Percentiles rank a stretch among this genome's conserved stretches.
Evolutionary conservation across 2,329 filamentous ascomycete genomes (phyloP).

Genomic region (Fusarium citri): DNA sequence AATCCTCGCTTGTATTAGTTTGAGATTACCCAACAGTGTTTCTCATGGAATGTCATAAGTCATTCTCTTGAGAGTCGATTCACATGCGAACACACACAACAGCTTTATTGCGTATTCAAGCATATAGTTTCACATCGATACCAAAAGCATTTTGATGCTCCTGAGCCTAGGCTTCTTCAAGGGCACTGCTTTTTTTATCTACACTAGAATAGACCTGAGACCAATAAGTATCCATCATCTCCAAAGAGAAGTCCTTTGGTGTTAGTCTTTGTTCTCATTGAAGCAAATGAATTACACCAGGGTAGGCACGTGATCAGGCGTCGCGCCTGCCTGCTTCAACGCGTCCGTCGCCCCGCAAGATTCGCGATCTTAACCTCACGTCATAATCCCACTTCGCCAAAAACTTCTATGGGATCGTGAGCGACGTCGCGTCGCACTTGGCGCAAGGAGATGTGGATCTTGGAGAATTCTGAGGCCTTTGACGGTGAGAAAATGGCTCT

Average conservation of each 20-base stretch:
- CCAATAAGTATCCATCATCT: background rate
- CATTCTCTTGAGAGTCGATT: too few relatives aligned
- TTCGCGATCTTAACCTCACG: conserved; percentile 44
- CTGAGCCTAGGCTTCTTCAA: too few relatives aligned
- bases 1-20: background rate
- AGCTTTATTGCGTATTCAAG: accelerated
- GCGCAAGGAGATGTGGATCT: conserved; percentile 68
- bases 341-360: conserved; percentile 40
- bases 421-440: conserved; percentile 33
- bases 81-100: background rate
- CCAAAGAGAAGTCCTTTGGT: background rate
- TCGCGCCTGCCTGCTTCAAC: conserved; percentile 23
- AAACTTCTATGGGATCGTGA: conserved; percentile 30
- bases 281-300: background rate
- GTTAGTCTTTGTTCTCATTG: background rate
- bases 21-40: background rate
- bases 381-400: conserved; percentile 29
- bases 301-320: conserved; percentile 45
- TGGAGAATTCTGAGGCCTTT: conserved; percentile 69
- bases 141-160: too few relatives aligned
- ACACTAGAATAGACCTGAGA: accelerated
- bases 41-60: background rate
- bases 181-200: too few relatives aligned
- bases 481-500: conserved; percentile 50
- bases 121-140: background rate